These are phyloP conservation scores for Achaetomium macrosporum DNA, from an alignment of 2,329 filamentous ascomycete species.

Conservation along the genomic window DNA sequence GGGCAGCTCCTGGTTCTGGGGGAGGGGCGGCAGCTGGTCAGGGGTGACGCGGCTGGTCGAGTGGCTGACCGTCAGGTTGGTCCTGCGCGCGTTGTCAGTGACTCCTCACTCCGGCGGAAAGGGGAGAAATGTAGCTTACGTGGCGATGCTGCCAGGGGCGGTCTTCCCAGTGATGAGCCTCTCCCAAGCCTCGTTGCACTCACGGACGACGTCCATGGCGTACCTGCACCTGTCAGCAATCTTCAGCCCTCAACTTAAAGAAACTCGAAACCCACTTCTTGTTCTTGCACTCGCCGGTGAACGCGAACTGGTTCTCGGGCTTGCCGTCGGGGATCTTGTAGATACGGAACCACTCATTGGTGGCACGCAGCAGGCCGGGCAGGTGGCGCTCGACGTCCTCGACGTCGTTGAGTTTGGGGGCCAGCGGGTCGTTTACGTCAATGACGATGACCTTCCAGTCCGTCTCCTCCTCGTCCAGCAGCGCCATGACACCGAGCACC, in stretches of 20 bases:
- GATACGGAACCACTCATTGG: slow-evolving; percentile 99
- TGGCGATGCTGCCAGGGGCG: slow-evolving; percentile 67
- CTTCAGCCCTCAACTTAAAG: not conserved
- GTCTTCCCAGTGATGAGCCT: slow-evolving; percentile 90
- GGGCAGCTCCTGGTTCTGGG: slow-evolving; percentile 69
- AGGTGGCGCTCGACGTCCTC: slow-evolving; percentile 99
- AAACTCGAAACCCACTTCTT: slow-evolving; percentile 60
- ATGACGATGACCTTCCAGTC: slow-evolving; percentile 99
- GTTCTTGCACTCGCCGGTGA: slow-evolving; percentile 99
- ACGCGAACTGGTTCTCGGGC: slow-evolving; percentile 99
- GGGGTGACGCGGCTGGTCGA: slow-evolving; percentile 67
- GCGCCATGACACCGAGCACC: slow-evolving; percentile 97
- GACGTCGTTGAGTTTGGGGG: slow-evolving; percentile 93
- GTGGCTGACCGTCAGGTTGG: slow-evolving; percentile 71
- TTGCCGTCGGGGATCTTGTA: slow-evolving; percentile 99
- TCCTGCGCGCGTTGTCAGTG: slow-evolving; percentile 45
- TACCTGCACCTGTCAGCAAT: slow-evolving; percentile 52
- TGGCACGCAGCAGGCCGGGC: slow-evolving; percentile 90
- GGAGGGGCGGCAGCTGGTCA: slow-evolving; percentile 69
- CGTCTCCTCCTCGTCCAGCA: slow-evolving; percentile 98
- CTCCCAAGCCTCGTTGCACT: slow-evolving; percentile 97
- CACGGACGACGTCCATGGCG: slow-evolving; percentile 88
- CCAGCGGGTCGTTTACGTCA: slow-evolving; percentile 94
- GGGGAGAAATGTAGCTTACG: slow-evolving; percentile 52
- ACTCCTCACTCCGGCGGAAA: slow-evolving; percentile 6